Evolutionary conservation across 371 early-diverging fungal species (phyloP), one percentile per base, ranked within the genome.

Genomic region (Mortierella polycephala): DNA sequence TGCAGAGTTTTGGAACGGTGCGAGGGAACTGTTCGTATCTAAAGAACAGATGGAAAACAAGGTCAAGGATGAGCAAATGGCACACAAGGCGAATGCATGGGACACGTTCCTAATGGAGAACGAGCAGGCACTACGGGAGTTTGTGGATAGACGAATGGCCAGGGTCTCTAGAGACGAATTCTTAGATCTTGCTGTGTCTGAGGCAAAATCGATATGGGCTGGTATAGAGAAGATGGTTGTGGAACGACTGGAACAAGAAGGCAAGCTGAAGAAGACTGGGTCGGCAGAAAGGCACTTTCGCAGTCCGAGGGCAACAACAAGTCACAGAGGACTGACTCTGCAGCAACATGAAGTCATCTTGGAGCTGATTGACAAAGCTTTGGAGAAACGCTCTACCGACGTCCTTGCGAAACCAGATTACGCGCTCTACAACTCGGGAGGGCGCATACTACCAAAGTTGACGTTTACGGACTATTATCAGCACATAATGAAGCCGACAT

Each of bases 401-500:
- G 75, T 75, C 7, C 53, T 89, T 20, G 85, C 82, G 23, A 77
- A 81, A 40, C 87, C 88, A 0, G 94, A 94, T 75, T 94, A 85
- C 81, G 94, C 93, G 0, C 80, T 92, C 20, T 74, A 71, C 20
- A 85, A 88, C 5, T 86, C 88, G 0, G 93, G 93, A 0, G 91
- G 86, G 13, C 83, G 83, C 7, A 76, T 93, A 39, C 79, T 94
- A 4, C 83, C 82, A 11, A 53, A 58, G 3, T 75, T 86, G 54
- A 93, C 94, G 7, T 87, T 85, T 14, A 57, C 70, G 7, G 84
- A 86, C 7, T 89, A 75, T 59, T 67, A 76, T 74, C 65, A 37
- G 58, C 73, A 44, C 50, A 57, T 42, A 12, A 41, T 30, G 21
- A 52, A 54, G 45, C 49, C 50, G 5, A 56, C 60, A 16, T 9